Evolutionary conservation across 2,329 filamentous ascomycete genomes (phyloP).

Genomic region (Bimuria novae-zelandiae): DNA sequence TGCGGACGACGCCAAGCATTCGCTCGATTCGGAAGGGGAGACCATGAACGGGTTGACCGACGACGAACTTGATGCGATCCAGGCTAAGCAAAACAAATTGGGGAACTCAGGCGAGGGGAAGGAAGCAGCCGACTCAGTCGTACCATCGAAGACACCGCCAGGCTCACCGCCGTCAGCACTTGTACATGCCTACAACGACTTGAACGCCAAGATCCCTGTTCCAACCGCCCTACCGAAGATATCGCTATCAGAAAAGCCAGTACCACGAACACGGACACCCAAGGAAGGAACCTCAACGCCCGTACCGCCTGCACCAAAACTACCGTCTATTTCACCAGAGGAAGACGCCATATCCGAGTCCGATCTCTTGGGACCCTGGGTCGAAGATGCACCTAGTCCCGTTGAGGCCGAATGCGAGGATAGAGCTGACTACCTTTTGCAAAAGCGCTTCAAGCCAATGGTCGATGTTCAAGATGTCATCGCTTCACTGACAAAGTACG

Average conservation of each 20-base stretch:
- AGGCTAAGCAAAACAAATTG: not conserved
- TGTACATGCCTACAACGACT: slow-evolving; percentile 14
- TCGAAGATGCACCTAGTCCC: slow-evolving; percentile 33
- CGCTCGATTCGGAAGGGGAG: slow-evolving; percentile 26
- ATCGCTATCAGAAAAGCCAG: slow-evolving; percentile 24
- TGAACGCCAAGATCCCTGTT: slow-evolving; percentile 10
- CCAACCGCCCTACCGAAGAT: slow-evolving; percentile 24
- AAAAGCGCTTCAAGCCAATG: slow-evolving; percentile 48
- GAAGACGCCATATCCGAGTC: slow-evolving; percentile 43
- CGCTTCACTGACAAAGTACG: slow-evolving; percentile 49
- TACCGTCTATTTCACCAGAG: slow-evolving; percentile 36
- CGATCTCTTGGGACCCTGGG: slow-evolving; percentile 45
- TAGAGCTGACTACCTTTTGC: slow-evolving; percentile 48
- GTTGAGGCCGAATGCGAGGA: slow-evolving; percentile 44
- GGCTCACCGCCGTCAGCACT: slow-evolving; percentile 27
- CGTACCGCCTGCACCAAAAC: slow-evolving; percentile 23
- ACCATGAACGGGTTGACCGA: slow-evolving; percentile 8
- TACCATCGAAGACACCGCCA: slow-evolving; percentile 17
- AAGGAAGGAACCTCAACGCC: slow-evolving; percentile 32
- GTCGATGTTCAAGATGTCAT: slow-evolving; percentile 50
- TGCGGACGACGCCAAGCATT: slow-evolving; percentile 34
- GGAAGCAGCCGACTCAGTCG: slow-evolving; percentile 5
- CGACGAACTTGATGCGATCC: not conserved
- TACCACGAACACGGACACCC: slow-evolving; percentile 36
- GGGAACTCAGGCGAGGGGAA: not conserved